Conservation (phyloP, 805 yeast genomes). For the Kazachstania psychrophila region DNA sequence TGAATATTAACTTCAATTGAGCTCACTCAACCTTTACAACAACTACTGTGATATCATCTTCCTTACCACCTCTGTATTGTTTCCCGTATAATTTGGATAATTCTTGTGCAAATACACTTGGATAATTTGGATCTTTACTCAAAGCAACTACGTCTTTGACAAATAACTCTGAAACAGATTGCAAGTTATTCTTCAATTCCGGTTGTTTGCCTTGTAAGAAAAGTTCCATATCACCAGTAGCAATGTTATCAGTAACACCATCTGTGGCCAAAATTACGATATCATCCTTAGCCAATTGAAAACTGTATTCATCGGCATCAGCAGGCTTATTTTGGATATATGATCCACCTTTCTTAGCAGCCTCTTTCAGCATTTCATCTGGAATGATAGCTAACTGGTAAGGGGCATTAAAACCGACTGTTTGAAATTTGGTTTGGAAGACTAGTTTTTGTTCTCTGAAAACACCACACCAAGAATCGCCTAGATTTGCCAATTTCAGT, state of each 20-base stretch:
- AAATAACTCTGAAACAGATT: slow-evolving; percentile 42
- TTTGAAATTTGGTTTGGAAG: slow-evolving; percentile 63
- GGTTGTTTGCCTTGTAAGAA: slow-evolving; percentile 46
- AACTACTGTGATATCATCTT: slow-evolving; percentile 85
- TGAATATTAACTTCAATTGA: neutral
- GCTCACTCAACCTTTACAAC: slow-evolving; percentile 49
- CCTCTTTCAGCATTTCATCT: slow-evolving; percentile 42
- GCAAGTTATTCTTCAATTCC: slow-evolving; percentile 29
- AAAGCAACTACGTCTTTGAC: slow-evolving; percentile 59
- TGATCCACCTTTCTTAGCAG: slow-evolving; percentile 45
- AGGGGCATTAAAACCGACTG: slow-evolving; percentile 86
- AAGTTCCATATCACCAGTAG: slow-evolving; percentile 59
- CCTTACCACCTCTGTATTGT: slow-evolving; percentile 78
- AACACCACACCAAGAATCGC: slow-evolving; percentile 92
- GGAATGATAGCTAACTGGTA: slow-evolving; percentile 86
- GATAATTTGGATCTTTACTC: slow-evolving; percentile 63
- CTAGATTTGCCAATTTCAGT: slow-evolving; percentile 67
- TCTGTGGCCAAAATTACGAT: slow-evolving; percentile 82
- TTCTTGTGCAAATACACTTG: slow-evolving; percentile 80
- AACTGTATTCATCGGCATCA: slow-evolving; percentile 56
- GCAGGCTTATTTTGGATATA: slow-evolving; percentile 65
- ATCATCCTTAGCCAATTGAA: slow-evolving; percentile 63
- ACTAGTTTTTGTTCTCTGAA: slow-evolving; percentile 58
- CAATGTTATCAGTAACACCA: slow-evolving; percentile 84
- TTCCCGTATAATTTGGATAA: slow-evolving; percentile 11